phyloP scores from a whole-genome alignment of 1,139 yeast genomes.

The Yamadazyma kanchanaburiensis region DNA sequence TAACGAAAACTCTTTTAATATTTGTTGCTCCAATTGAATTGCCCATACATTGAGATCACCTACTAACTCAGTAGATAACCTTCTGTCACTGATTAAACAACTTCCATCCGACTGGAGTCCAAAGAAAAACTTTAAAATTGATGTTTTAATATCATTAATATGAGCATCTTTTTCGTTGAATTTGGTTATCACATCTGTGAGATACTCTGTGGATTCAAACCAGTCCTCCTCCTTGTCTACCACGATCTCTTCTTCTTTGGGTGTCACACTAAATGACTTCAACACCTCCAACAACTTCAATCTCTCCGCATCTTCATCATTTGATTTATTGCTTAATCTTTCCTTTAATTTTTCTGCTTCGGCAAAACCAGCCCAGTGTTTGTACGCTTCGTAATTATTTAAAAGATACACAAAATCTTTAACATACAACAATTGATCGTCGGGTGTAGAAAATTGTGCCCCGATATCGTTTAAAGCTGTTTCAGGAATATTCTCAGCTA shows the following conservation, averaged over 20 bases:
- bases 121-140: constrained; percentile 40
- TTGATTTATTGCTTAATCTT: constrained; percentile 6
- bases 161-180: constrained; percentile 9
- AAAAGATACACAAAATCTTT: too few relatives aligned
- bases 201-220: constrained; percentile 1
- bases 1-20: constrained; percentile 4
- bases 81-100: constrained; percentile 20
- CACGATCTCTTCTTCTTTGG: constrained; percentile 1
- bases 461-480: too few relatives aligned
- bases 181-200: constrained; percentile 8
- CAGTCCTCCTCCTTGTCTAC: constrained; percentile 3
- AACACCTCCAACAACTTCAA: constrained; percentile 36
- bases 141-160: constrained; percentile 28
- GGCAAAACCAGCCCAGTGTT: constrained; percentile 10
- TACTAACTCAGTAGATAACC: constrained; percentile 25
- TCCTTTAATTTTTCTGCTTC: constrained; percentile 10
- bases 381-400: constrained; percentile 20
- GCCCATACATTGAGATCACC: constrained; percentile 31
- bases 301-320: constrained; percentile 29
- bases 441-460: too few relatives aligned
- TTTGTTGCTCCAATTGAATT: constrained; percentile 24
- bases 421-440: too few relatives aligned
- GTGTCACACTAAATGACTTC: constrained; percentile 28
- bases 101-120: constrained; percentile 12
- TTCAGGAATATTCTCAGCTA: too few relatives aligned